phyloP scores from a whole-genome alignment of 805 yeast species.

The Groenewaldozyma tartarivorans region DNA sequence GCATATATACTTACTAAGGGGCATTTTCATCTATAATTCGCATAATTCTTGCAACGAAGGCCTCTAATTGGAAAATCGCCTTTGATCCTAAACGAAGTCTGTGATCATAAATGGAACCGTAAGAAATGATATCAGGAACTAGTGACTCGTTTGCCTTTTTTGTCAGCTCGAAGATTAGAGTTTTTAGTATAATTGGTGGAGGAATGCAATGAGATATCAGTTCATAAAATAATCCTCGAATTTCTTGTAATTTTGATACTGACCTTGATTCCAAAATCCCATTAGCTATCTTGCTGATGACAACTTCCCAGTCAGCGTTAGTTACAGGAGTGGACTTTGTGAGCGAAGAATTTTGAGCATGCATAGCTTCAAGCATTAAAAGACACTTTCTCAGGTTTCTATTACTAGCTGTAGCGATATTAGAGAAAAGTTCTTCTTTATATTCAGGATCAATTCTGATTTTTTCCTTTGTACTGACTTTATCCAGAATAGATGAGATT shows the following conservation, averaged over 20 bases:
- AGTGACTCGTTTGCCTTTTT: conserved; percentile 19
- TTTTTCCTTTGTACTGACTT: conserved; percentile 50
- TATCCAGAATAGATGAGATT: conserved; percentile 42
- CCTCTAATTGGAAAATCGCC: conserved; percentile 90
- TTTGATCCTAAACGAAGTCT: conserved; percentile 78
- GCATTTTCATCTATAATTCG: conserved; percentile 44
- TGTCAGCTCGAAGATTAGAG: conserved; percentile 32
- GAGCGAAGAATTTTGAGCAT: conserved; percentile 25
- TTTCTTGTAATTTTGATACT: conserved; percentile 40
- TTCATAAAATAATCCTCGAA: conserved; percentile 66
- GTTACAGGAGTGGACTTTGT: conserved; percentile 41
- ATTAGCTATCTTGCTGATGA: conserved; percentile 54
- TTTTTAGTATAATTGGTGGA: conserved; percentile 67
- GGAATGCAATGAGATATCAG: conserved; percentile 91
- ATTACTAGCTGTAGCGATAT: conserved; percentile 46
- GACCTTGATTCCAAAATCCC: conserved; percentile 52
- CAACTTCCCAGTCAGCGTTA: conserved; percentile 84
- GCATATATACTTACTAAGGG: background rate
- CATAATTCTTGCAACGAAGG: conserved; percentile 85
- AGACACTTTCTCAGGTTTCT: conserved; percentile 74
- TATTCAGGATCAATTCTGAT: conserved; percentile 31
- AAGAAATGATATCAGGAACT: conserved; percentile 33
- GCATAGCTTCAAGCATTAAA: conserved; percentile 71
- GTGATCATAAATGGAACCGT: conserved; percentile 64
- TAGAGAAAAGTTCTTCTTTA: conserved; percentile 34